Base-by-base conservation (phyloP, 805 yeast species). In the Scheffersomyces stipitis region DNA sequence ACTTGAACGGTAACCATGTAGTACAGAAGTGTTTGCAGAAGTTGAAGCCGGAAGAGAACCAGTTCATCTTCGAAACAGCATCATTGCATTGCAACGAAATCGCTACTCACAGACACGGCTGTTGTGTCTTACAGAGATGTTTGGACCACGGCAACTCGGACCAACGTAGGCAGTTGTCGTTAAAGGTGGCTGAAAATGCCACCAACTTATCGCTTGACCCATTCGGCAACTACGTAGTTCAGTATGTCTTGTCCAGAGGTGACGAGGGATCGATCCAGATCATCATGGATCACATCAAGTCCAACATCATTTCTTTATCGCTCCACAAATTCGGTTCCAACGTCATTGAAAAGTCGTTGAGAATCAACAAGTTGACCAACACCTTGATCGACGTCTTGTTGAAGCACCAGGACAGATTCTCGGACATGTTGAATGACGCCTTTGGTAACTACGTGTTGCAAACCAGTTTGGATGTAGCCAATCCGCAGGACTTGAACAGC, bases 161-260 rank as follows among this genome's bases (percentile, higher is more conserved):
- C 27, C 97, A 93, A 62, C 75, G 88, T 38, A 70, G 71, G 45
- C 79, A 76, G 41, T 71, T 93, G 37, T 81, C 88, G 16, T 57
- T 71, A 18, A 77, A 76, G 44, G 82, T 91, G 30, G 85, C 93
- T 15, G 72, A 71, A 34, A 72, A 81, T 52, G 80, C 95, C 26
- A 74, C 81, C 31, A 73, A 71, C 26, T 72, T 93, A 36, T 81
- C 95, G 13, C 72, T 86, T 39, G 97, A 93, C 62, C 97, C 97
- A 10, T 93, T 86, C 66, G 99, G 99, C 24, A 93, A 93, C 61
- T 93, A 93, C 61, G 98, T 93, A 34, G 89, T 93, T 34, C 99
- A 93, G 63, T 91, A 93, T 54, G 95, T 93, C 15, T 68, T 86
- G 45, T 66, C 75, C 3, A 68, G 78, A 35, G 73, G 73, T 9